phyloP scores from a whole-genome alignment of 352 stramenopile genomes.

The Hyphochytrium catenoides region DNA sequence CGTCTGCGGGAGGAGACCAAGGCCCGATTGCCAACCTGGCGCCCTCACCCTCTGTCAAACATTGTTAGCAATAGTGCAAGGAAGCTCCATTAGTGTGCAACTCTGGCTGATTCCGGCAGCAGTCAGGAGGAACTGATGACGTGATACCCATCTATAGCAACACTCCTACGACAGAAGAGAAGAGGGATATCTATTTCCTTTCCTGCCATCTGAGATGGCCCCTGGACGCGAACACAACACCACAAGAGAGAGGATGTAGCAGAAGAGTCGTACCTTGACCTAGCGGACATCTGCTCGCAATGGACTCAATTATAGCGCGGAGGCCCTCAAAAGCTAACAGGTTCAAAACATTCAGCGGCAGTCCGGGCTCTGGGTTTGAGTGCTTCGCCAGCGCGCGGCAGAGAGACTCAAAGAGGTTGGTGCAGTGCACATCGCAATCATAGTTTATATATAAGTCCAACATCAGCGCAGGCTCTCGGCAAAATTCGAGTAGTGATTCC shows the following conservation, averaged over 20 bases:
- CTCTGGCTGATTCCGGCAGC: conserved; percentile 6
- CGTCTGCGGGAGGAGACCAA: no score
- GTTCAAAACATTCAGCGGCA: conserved; percentile 37
- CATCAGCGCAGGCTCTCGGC: conserved; percentile 86
- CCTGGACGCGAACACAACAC: neutral
- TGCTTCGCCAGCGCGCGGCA: conserved; percentile 74
- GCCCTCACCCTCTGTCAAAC: no score
- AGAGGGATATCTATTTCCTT: no score
- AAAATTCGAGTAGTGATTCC: conserved; percentile 93
- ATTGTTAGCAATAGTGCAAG: no score
- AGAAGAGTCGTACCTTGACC: conserved; percentile 5
- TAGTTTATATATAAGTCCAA: conserved; percentile 98
- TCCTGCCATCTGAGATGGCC: neutral
- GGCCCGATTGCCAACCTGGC: no score
- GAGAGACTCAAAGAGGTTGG: conserved; percentile 93
- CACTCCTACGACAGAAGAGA: no score
- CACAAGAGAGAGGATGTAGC: conserved; percentile 1
- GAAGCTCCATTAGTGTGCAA: no score
- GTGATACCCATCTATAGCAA: conserved; percentile 4
- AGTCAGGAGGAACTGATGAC: conserved; percentile 1
- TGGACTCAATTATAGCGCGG: conserved; percentile 80
- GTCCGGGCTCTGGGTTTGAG: conserved; percentile 18
- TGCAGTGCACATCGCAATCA: conserved; percentile 95
- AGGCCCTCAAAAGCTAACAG: conserved; percentile 51
- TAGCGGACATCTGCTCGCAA: conserved; percentile 55